Conservation (phyloP, 495 filamentous ascomycete species). For the Oleoguttula mirabilis region DNA sequence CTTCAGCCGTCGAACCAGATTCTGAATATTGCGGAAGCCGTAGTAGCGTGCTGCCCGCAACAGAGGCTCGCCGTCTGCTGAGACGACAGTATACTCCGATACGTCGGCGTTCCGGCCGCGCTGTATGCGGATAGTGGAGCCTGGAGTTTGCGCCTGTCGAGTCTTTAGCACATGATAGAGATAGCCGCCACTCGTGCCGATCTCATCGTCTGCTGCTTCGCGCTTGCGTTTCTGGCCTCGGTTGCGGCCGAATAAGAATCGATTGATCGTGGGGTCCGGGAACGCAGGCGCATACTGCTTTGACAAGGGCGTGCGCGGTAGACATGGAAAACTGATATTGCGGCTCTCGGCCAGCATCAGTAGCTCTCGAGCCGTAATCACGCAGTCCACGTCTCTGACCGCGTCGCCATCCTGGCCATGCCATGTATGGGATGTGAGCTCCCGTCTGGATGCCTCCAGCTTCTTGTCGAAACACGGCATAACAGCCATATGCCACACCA, state of each 20-base stretch:
- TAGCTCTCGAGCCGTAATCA: constrained; percentile 89
- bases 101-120: constrained; percentile 85
- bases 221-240: constrained; percentile 16
- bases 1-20: constrained; percentile 80
- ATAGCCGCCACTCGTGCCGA: constrained; percentile 84
- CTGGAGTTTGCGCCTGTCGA: constrained; percentile 55
- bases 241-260: constrained; percentile 52
- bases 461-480: constrained; percentile 99
- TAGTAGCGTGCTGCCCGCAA: constrained; percentile 85
- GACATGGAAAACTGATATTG: constrained; percentile 54
- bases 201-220: constrained; percentile 26
- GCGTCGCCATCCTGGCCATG: constrained; percentile 33
- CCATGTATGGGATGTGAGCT: constrained; percentile 79
- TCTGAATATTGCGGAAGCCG: constrained; percentile 96
- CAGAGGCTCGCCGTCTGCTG: constrained; percentile 39
- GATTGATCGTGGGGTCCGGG: constrained; percentile 54
- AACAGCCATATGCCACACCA: constrained; percentile 84
- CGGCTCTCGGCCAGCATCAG: constrained; percentile 74
- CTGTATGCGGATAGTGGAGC: constrained; percentile 51
- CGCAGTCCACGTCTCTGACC: constrained; percentile 86
- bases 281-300: constrained; percentile 37
- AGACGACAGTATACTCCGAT: constrained; percentile 55
- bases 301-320: constrained; percentile 47
- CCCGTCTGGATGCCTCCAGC: constrained; percentile 83
- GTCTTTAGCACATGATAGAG: constrained; percentile 65